Base-by-base conservation (phyloP, 2,329 filamentous ascomycete genomes). In the Trichophyton benhamiae region DNA sequence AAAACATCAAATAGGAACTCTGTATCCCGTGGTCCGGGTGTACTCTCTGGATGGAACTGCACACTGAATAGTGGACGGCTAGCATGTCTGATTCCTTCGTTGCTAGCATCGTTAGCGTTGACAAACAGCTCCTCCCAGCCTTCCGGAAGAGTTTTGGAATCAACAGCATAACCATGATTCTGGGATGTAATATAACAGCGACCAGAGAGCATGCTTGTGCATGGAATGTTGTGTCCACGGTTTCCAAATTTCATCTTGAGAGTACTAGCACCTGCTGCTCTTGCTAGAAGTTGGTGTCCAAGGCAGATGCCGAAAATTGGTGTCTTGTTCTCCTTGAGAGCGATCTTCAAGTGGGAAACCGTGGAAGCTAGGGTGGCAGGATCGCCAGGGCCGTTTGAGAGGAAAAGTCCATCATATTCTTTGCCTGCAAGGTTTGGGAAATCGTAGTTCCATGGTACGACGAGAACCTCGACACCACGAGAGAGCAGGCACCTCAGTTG, bases 181-280 rank as follows among this genome's bases (percentile, higher is more conserved):
- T 99, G 94, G 8, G 94, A 97, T 46, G 94, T 99, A 72, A 99
- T 99, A 78, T 99, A 92, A 75, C 94, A 99, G 78, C 91, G 91
- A 68, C 94, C 94, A 52, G 92, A 95, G 67, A 97, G 80, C 82
- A 96, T 83, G 77, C 88, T 96, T 9, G 92, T 97, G 80, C 91
- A 96, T 52, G 94, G 94, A 70, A 99, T 97, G 78, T 99, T 99
- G 80, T 95, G 90, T 49, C 92, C 94, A 70, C 94, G 89, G 79
- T 99, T 99, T 78, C 94, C 94, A 71, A 96, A 99, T 82, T 97
- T 97, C 90, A 99, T 95, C 82, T 99, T 99, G 70, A 82, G 76
- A 0, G 94, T 97, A 55, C 81, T 81, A 55, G 91, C 92, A 61
- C 92, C 92, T 36, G 91, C 85, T 62, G 92, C 91, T 68, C 91